phyloP scores from a whole-genome alignment of 2,329 filamentous ascomycete genomes.

The Fusarium sp. region DNA sequence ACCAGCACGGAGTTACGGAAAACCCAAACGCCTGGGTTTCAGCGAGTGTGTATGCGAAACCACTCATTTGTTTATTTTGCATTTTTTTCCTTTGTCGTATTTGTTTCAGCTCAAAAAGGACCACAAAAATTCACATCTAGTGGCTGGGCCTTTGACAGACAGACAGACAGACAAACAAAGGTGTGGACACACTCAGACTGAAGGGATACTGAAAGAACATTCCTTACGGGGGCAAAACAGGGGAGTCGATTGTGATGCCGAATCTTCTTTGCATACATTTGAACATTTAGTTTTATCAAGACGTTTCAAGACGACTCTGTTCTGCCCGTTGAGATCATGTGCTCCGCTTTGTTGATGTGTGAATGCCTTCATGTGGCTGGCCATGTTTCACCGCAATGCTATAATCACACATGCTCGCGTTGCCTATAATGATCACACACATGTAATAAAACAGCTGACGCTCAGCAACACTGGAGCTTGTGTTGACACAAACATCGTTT shows the following conservation, averaged over 20 bases:
- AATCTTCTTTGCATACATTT: conserved; percentile 19
- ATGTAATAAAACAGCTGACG: not conserved
- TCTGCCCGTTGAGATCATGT: conserved; percentile 6
- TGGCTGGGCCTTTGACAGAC: conserved; percentile 16
- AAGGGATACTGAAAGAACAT: conserved; percentile 34
- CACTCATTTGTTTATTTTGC: conserved; percentile 14
- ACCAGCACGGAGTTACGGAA: conserved; percentile 32
- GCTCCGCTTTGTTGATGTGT: not conserved
- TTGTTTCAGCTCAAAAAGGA: not conserved
- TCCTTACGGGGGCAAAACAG: conserved; percentile 16
- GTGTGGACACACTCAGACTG: conserved; percentile 4
- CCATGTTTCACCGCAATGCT: conserved; percentile 16
- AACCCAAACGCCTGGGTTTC: conserved; percentile 4
- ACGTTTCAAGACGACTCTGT: conserved; percentile 6
- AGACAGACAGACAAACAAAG: conserved; percentile 8
- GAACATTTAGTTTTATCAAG: conserved; percentile 9
- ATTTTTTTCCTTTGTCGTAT: conserved; percentile 20
- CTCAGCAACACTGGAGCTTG: conserved; percentile 1
- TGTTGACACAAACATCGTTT: conserved; percentile 4
- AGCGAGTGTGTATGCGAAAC: conserved; percentile 10
- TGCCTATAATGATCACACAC: conserved; percentile 12
- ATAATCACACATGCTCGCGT: conserved; percentile 1
- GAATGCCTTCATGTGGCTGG: conserved; percentile 23
- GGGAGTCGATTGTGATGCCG: conserved; percentile 8
- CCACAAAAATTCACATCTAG: conserved; percentile 6